Base-by-base conservation (phyloP, 2,329 filamentous ascomycete genomes). In the Alternaria solani region DNA sequence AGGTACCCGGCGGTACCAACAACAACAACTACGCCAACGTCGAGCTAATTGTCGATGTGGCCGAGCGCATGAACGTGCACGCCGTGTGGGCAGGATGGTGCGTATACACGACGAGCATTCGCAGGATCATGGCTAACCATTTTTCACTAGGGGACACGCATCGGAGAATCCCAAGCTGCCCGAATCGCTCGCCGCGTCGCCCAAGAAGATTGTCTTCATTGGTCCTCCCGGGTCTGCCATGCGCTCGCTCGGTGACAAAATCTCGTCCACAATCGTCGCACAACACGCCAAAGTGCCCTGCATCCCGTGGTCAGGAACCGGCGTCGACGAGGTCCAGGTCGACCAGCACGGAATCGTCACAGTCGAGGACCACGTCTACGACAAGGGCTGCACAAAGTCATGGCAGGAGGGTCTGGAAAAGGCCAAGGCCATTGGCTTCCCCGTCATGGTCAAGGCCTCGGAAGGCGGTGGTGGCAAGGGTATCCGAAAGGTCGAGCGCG, bases 11-110 rank as follows among this genome's bases (percentile, higher is more conserved):
- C 76, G 95, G 95, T 77, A 99, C 95, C 64, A 99, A 99, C 85
- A 99, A 99, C 87, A 97, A 99, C 89, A 99, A 99, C 83, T 99
- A 99, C 82, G 95, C 95, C 83, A 99, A 99, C 79, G 95, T 99
- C 62, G 95, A 99, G 84, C 86, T 99, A 78, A 99, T 99, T 81
- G 95, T 99, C 69, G 95, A 99, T 84, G 89, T 99, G 78, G 95
- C 95, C 26, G 95, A 99, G 86, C 93, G 95, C 65, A 98, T 97
- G 93, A 89, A 94, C 73, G 95, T 99, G 62, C 95, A 99, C 77
- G 95, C 95, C 61, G 95, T 99, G 16, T 99, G 95, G 95, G 95
- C 95, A 72, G 95, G 95, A 86, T 99, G 95, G 94, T 95, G 82
- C 85, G 90, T 66, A 61, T 30, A 41, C 43, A 25, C 26, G 25